phyloP scores from a whole-genome alignment of 495 filamentous ascomycete species.

The Penicillium canariense region DNA sequence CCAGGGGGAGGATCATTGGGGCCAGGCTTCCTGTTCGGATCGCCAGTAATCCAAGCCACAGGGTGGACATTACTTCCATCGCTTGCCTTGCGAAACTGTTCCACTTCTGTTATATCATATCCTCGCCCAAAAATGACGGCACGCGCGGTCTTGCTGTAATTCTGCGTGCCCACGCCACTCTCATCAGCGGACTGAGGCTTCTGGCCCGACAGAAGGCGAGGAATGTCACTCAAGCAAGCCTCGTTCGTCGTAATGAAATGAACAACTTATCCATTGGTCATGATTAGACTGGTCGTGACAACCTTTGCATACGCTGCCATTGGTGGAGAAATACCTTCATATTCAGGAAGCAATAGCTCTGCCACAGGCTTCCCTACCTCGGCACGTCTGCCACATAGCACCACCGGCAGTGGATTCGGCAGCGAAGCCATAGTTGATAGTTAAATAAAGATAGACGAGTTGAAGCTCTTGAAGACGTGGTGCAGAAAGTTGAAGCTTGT shows the following conservation, averaged over 20 bases:
- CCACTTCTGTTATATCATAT: constrained; percentile 18
- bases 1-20: constrained; percentile 9
- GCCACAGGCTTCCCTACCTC: constrained; percentile 28
- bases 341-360: constrained; percentile 26
- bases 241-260: constrained; percentile 27
- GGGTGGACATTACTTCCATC: constrained; percentile 6
- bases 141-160: constrained; percentile 27
- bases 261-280: constrained; percentile 17
- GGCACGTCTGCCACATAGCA: constrained; percentile 23
- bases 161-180: constrained; percentile 29
- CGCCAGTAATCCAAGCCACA: constrained; percentile 18
- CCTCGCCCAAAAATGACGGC: constrained; percentile 36
- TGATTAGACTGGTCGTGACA: background rate
- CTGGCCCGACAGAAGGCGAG: constrained; percentile 26
- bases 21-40: constrained; percentile 9
- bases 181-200: constrained; percentile 19
- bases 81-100: constrained; percentile 6
- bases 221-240: constrained; percentile 23
- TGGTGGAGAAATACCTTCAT: constrained; percentile 27
- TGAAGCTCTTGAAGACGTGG: background rate
- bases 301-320: background rate
- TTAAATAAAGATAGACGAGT: background rate
- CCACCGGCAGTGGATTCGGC: constrained; percentile 10
- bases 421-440: constrained; percentile 10
- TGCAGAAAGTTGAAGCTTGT: background rate